Base-by-base conservation (phyloP, 2,329 filamentous ascomycete species). In the Coniella vitis region DNA sequence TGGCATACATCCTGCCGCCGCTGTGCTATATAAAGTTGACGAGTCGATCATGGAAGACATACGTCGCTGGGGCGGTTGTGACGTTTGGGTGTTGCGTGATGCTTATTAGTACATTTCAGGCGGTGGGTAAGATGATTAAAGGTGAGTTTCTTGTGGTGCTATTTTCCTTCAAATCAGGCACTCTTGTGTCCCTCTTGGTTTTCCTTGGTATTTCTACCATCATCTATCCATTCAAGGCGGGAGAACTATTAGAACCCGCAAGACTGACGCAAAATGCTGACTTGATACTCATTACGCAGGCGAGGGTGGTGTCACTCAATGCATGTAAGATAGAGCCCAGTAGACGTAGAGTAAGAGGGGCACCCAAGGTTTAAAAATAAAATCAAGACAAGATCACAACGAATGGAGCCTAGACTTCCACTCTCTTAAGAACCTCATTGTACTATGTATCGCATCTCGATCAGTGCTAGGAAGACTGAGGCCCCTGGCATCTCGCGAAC, bases 21-120 rank as follows among this genome's bases (percentile, higher is more conserved):
- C 71, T 97, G 48, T 98, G 93, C 68, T 98, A 93, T 66, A 86
- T 98, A 62, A 95, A 94, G 69, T 73, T 98, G 52, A 91, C 87
- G 57, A 90, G 83, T 50, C 72, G 83, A 57, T 57, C 58, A 35
- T 63, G 61, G 61, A 61, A 57, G 57, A 63, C 61, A 36, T 62
- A 60, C n/a, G 45, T 57, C 12, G 61, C 61, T 8, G 57, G 57
- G 55, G 58, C 35, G 3, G 54, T 63, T 12, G 61, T 54, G 35
- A 56, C 45, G 20, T 63, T 63, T 54, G 61, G 61, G 19, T 58
- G 56, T 31, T 35, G 46, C 22, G 61, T 63, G 9, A 63, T 63
- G 61, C 50, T 49, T 5, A 62, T 63, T 37, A 63, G 60, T 37
- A 54, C 62, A 16, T 35, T 63, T 16, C 57, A 62, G 55, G 58